A percentile compares a stretch with the other conserved stretches of the same genome.
phyloP scores from a whole-genome alignment of 768 basidiomycete genomes.

The Dioszegia aurantiaca region DNA sequence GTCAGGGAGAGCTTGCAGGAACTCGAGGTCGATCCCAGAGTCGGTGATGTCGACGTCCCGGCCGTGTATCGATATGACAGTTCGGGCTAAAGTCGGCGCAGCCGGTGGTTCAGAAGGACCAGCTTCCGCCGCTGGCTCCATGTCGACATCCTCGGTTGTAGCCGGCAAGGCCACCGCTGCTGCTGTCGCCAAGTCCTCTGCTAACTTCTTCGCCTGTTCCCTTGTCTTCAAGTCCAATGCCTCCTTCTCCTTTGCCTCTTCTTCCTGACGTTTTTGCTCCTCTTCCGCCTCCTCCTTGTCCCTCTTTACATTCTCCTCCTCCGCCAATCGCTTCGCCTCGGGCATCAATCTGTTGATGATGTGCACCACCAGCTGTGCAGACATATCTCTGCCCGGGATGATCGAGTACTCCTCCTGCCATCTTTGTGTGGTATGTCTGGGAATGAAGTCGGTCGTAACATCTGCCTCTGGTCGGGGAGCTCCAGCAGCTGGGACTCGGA shows the following conservation, averaged over 20 bases:
- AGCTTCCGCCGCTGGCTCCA: slow-evolving; percentile 24
- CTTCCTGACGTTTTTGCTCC: slow-evolving; percentile 26
- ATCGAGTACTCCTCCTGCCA: slow-evolving; percentile 88
- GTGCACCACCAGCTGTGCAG: slow-evolving; percentile 67
- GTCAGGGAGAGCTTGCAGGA: slow-evolving; percentile 94
- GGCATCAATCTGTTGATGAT: slow-evolving; percentile 73
- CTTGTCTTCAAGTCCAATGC: slow-evolving; percentile 20
- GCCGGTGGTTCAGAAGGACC: slow-evolving; percentile 19
- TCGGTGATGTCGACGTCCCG: slow-evolving; percentile 94
- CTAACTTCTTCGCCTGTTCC: background rate
- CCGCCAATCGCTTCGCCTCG: slow-evolving; percentile 58
- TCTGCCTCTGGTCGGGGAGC: slow-evolving; percentile 11
- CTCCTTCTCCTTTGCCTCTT: slow-evolving; percentile 8
- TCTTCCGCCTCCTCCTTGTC: slow-evolving; percentile 53
- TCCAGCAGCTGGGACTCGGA: slow-evolving; percentile 12
- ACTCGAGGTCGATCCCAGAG: slow-evolving; percentile 96
- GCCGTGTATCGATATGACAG: slow-evolving; percentile 88
- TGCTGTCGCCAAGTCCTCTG: slow-evolving; percentile 15
- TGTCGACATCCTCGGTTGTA: slow-evolving; percentile 15
- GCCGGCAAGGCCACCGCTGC: slow-evolving; percentile 22
- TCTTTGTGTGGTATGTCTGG: slow-evolving; percentile 74
- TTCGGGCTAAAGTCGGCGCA: slow-evolving; percentile 55
- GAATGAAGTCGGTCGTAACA: slow-evolving; percentile 58
- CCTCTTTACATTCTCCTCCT: slow-evolving; percentile 52
- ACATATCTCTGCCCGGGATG: slow-evolving; percentile 69